Evolutionary conservation across 73 alveolate genomes (phyloP).

Genomic region (Uronychia binucleata): DNA sequence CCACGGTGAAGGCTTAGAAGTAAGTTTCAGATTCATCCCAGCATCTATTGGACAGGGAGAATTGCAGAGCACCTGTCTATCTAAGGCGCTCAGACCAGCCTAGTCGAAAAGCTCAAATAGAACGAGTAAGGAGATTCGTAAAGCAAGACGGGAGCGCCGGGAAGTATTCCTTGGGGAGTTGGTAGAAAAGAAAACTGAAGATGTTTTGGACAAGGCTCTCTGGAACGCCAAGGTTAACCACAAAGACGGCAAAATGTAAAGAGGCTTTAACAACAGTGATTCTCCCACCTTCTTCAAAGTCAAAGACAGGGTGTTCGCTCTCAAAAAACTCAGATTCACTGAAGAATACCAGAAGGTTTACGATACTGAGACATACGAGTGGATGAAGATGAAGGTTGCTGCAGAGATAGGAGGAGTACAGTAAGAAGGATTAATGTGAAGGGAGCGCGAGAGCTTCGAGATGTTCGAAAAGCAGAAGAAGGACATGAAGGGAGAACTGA

Average conservation of each 20-base stretch:
- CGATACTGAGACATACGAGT: slow-evolving; percentile 42
- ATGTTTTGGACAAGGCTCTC: slow-evolving; percentile 51
- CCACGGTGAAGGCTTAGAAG: too few species aligned
- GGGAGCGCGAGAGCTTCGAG: slow-evolving; percentile 38
- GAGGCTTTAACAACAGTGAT: slow-evolving; percentile 15
- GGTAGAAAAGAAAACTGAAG: slow-evolving; percentile 22
- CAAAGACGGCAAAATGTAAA: not conserved
- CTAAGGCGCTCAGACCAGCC: not conserved
- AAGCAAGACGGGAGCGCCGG: not conserved
- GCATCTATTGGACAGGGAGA: too few species aligned
- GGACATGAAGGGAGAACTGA: slow-evolving; percentile 49
- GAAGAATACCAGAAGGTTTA: slow-evolving; percentile 33
- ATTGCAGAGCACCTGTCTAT: not conserved
- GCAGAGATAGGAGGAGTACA: slow-evolving; percentile 60
- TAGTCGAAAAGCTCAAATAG: not conserved
- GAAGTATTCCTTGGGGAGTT: not conserved
- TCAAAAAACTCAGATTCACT: slow-evolving; percentile 53
- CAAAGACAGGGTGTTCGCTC: slow-evolving; percentile 26
- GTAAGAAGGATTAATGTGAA: slow-evolving; percentile 32
- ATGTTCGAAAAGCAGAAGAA: slow-evolving; percentile 21
- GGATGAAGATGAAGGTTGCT: slow-evolving; percentile 61
- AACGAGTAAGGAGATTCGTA: not conserved
- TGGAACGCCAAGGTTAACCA: slow-evolving; percentile 30
- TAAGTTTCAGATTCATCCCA: too few species aligned
- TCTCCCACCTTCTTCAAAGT: slow-evolving; percentile 41